phyloP scores from a whole-genome alignment of 2,329 filamentous ascomycete species.

The Chaetomiaceae sp. region DNA sequence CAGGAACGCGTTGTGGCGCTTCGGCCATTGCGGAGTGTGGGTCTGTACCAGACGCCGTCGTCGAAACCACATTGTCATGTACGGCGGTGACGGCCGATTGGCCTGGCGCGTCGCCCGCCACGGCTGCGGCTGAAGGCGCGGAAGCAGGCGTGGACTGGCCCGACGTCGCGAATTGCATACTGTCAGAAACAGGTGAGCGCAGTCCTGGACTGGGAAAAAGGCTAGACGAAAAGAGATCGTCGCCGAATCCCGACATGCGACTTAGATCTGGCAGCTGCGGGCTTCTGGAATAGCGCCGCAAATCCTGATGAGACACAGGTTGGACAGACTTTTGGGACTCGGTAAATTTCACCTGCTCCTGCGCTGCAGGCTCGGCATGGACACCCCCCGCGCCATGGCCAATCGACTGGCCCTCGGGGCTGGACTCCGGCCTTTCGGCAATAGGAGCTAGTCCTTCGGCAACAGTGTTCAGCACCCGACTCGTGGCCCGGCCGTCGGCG shows the following conservation, averaged over 20 bases:
- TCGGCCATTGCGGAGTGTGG: no score
- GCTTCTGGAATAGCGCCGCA: constrained; percentile 41
- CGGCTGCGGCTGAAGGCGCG: background rate
- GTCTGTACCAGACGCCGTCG: background rate
- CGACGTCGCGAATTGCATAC: background rate
- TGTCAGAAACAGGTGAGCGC: constrained; percentile 5
- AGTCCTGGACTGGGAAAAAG: constrained; percentile 22
- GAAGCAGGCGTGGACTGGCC: background rate
- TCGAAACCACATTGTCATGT: background rate
- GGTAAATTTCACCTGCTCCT: constrained; percentile 1
- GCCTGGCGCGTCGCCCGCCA: background rate
- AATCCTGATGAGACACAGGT: constrained; percentile 16
- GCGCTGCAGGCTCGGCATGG: background rate
- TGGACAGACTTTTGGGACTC: constrained; percentile 1
- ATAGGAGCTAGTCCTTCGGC: constrained; percentile 42
- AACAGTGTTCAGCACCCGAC: constrained; percentile 29
- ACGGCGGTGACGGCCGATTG: background rate
- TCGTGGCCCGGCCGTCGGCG: background rate
- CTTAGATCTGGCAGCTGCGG: constrained; percentile 53
- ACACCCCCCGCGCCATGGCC: constrained; percentile 18
- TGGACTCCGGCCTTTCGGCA: constrained; percentile 54
- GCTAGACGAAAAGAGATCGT: constrained; percentile 46
- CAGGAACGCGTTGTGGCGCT: background rate
- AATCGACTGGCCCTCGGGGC: constrained; percentile 39
- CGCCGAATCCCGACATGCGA: constrained; percentile 55